phyloP scores from a whole-genome alignment of 495 filamentous ascomycete genomes.

The Penicillium psychrofluorescens region DNA sequence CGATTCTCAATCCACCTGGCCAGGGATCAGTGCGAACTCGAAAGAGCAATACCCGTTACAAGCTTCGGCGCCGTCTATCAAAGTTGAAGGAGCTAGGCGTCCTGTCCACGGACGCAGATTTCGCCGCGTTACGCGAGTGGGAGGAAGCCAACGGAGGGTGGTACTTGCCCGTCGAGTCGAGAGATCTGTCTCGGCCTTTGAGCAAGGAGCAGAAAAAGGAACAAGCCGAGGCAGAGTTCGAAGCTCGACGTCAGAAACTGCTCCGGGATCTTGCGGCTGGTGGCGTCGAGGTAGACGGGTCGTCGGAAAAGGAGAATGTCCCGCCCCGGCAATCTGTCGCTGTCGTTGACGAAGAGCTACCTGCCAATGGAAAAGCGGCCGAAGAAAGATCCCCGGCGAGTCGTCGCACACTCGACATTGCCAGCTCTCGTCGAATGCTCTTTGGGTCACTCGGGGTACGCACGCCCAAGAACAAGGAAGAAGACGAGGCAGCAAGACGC shows the following conservation, averaged over 20 bases:
- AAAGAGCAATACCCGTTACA: slow-evolving; percentile 47
- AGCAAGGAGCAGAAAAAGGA: slow-evolving; percentile 12
- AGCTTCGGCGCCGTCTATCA: slow-evolving; percentile 36
- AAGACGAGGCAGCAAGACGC: slow-evolving; percentile 54
- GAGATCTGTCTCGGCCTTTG: slow-evolving; percentile 2
- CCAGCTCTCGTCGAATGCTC: slow-evolving; percentile 57
- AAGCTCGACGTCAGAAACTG: slow-evolving; percentile 43
- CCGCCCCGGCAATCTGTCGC: slow-evolving; percentile 10
- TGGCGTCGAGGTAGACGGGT: slow-evolving; percentile 39
- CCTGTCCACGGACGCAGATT: slow-evolving; percentile 40
- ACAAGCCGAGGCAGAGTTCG: slow-evolving; percentile 32
- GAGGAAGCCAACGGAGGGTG: slow-evolving; percentile 21
- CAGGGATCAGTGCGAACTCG: slow-evolving; percentile 44
- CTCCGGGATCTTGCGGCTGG: slow-evolving; percentile 44
- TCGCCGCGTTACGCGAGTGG: slow-evolving; percentile 37
- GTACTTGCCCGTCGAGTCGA: slow-evolving; percentile 14
- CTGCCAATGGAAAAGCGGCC: slow-evolving; percentile 1
- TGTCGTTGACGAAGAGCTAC: neutral
- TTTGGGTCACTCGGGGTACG: slow-evolving; percentile 68
- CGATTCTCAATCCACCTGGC: slow-evolving; percentile 24
- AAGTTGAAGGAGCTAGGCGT: slow-evolving; percentile 44
- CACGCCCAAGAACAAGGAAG: slow-evolving; percentile 58
- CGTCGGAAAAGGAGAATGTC: slow-evolving; percentile 29
- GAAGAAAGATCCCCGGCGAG: slow-evolving; percentile 18
- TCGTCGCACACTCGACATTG: slow-evolving; percentile 52